These are phyloP conservation scores for Monosporascus sp. DNA, from an alignment of 2,329 filamentous ascomycete genomes.

Conservation along the genomic window DNA sequence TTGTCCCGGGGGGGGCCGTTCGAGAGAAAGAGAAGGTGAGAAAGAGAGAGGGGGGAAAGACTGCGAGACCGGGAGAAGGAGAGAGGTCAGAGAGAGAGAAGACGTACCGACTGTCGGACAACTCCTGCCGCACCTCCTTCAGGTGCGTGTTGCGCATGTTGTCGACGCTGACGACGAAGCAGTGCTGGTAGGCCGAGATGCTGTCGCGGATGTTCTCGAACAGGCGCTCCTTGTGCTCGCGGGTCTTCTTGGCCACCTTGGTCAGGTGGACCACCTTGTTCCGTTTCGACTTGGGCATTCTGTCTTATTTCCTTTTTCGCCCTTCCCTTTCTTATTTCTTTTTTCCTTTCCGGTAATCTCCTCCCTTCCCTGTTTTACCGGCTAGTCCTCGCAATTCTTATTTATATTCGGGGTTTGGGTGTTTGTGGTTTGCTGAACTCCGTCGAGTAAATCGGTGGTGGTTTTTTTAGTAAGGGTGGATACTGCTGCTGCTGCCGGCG, in stretches of 20 bases:
- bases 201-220: constrained; percentile 84
- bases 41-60: background rate
- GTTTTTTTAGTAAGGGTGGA: background rate
- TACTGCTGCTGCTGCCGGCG: background rate
- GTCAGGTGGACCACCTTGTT: constrained; percentile 84
- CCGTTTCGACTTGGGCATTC: constrained; percentile 96
- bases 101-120: constrained; percentile 74
- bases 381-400: no score
- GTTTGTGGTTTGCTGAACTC: no score
- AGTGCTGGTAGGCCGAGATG: constrained; percentile 79
- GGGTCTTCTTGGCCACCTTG: constrained; percentile 85
- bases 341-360: background rate
- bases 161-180: constrained; percentile 89
- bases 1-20: background rate
- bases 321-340: background rate
- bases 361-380: background rate
- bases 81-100: background rate
- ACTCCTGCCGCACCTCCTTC: constrained; percentile 81
- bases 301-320: constrained; percentile 18
- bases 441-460: background rate
- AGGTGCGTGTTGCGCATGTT: constrained; percentile 98
- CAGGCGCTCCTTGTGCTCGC: constrained; percentile 85
- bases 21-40: constrained; percentile 4
- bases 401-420: no score
- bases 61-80: background rate